Base-by-base conservation (phyloP, 345 rosid genomes). In the Psidium friedrichsthalianum region DNA sequence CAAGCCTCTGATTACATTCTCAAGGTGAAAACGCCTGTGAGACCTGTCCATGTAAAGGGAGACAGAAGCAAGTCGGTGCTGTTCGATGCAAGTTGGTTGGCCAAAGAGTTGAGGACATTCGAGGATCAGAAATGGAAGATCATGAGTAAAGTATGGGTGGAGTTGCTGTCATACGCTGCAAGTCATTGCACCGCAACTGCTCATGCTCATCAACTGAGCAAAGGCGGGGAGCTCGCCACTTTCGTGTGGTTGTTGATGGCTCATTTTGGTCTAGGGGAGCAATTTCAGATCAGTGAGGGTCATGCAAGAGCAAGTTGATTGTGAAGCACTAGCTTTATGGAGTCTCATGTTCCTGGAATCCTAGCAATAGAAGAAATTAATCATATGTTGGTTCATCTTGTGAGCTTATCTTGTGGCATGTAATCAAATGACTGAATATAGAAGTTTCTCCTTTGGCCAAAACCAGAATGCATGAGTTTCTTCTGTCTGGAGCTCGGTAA, bases 231-330 rank as follows among this genome's bases (percentile, higher is more conserved):
- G 91, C 90, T 94, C 4, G 55, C 92, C 18, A 90, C 92, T 56
- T 89, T 90, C 55, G 92, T 94, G 64, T 93, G 98, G 96, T 59
- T 95, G 47, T 84, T 94, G 87, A 95, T 94, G 95, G 93, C 94
- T 83, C 97, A 95, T 88, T 88, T 95, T 27, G 93, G 97, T 24
- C 44, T 94, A 4, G 91, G 91, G 40, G 87, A 89, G 32, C 92
- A 94, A 76, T 92, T 92, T 89, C 93, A 93, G 61, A 91, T 89
- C 59, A 93, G 91, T 3, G 92, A 90, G 83, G 92, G 93, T 74
- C 92, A 92, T 76, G 93, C 90, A 8, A 88, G 93, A 86, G 94
- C 93, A 29, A 93, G 87, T 74, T 92, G 52, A 80, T 92, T n/a
- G 87, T 92, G 74, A 89, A 91, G 58, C 90, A 93, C 86, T 93